A percentile compares a stretch with the other conserved stretches of the same genome.
phyloP scores from a whole-genome alignment of 2,329 filamentous ascomycete species.

The Claviceps digitariae region DNA sequence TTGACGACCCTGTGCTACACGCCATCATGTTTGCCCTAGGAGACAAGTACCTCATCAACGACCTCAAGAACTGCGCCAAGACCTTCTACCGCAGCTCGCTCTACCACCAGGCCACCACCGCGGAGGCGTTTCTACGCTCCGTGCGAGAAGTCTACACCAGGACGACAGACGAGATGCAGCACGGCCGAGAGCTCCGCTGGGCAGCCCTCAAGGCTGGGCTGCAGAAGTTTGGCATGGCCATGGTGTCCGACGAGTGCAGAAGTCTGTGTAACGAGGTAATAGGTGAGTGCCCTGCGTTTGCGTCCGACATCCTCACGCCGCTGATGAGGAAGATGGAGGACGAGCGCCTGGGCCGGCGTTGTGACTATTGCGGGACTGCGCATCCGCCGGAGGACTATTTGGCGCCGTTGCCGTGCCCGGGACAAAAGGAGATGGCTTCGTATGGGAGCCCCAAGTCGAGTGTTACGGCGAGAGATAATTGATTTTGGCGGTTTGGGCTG shows the following conservation, averaged over 20 bases:
- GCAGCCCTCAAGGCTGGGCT: neutral
- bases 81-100: neutral
- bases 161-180: neutral
- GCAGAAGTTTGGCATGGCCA: neutral
- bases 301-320: neutral
- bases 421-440: no score
- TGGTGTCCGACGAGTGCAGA: neutral
- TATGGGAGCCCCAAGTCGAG: neutral
- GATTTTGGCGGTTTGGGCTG: neutral
- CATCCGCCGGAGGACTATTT: neutral
- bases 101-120: neutral
- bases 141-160: slow-evolving; percentile 1
- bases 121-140: neutral
- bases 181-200: neutral
- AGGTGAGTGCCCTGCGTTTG: neutral
- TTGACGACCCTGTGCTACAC: neutral
- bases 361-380: neutral
- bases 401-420: neutral
- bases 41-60: neutral
- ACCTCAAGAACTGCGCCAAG: neutral
- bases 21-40: neutral
- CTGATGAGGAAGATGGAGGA: slow-evolving; percentile 1
- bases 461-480: neutral
- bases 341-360: neutral
- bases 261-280: neutral